Evolutionary conservation across 2,329 filamentous ascomycete species (phyloP).

Genomic region (Lizonia empirigonia): DNA sequence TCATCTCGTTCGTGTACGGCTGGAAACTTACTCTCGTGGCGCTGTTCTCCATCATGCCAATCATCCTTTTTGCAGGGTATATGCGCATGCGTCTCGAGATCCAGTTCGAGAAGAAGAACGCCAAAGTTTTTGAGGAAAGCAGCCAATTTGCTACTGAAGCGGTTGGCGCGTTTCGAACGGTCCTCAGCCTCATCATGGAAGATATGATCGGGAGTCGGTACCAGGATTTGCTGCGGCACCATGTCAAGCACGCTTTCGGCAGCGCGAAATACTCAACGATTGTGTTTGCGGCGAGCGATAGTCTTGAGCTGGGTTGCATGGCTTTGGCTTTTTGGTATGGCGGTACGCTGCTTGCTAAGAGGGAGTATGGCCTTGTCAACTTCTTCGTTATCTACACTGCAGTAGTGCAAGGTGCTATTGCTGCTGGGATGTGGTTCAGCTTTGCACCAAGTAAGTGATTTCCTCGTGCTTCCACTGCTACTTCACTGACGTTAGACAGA

Average conservation of each 20-base stretch:
- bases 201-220: conserved; percentile 68
- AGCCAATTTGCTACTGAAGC: conserved; percentile 77
- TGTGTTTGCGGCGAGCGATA: conserved; percentile 73
- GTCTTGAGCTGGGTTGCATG: conserved; percentile 66
- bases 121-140: conserved; percentile 70
- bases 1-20: conserved; percentile 72
- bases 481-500: conserved; percentile 18
- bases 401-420: conserved; percentile 53
- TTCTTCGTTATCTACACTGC: conserved; percentile 62
- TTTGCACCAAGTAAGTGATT: conserved; percentile 54
- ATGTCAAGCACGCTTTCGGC: conserved; percentile 64
- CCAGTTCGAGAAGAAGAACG: conserved; percentile 72
- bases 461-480: neutral
- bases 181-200: conserved; percentile 72
- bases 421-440: conserved; percentile 48
- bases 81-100: conserved; percentile 63
- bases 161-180: conserved; percentile 75
- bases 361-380: conserved; percentile 55
- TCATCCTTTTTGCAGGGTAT: conserved; percentile 57
- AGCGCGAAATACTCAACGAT: conserved; percentile 67
- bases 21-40: conserved; percentile 78
- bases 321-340: conserved; percentile 65
- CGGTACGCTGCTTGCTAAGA: conserved; percentile 46
- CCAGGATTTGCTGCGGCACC: conserved; percentile 60
- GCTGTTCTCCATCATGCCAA: conserved; percentile 63